A percentile compares a stretch with the other conserved stretches of the same genome.
These are phyloP conservation scores for Pseudocercospora vitis DNA, from an alignment of 2,329 filamentous ascomycete genomes.

Conservation along the genomic window DNA sequence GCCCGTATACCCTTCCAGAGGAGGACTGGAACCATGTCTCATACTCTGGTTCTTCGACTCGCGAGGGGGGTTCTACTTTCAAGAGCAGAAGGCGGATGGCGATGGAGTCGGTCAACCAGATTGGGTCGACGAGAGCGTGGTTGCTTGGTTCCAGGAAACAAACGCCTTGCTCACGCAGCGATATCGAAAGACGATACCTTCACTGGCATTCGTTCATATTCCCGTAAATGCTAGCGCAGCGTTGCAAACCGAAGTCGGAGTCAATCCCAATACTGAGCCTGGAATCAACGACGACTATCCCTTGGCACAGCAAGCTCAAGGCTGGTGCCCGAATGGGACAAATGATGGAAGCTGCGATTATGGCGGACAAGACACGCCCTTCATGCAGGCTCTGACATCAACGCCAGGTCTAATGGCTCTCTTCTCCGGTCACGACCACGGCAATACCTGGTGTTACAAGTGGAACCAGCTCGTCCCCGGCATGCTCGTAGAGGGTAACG, in stretches of 20 bases:
- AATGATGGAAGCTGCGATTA: conserved; percentile 42
- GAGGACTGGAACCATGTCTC: conserved; percentile 45
- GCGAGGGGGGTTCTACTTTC: conserved; percentile 56
- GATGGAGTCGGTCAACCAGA: conserved; percentile 39
- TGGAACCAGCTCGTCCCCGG: conserved; percentile 33
- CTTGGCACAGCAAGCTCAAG: conserved; percentile 45
- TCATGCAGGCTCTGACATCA: conserved; percentile 61
- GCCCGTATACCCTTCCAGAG: conserved; percentile 48
- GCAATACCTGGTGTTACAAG: conserved; percentile 38
- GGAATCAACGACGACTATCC: conserved; percentile 49
- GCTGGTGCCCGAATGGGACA: conserved; percentile 37
- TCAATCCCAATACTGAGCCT: conserved; percentile 46
- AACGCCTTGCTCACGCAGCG: conserved; percentile 17
- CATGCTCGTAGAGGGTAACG: conserved; percentile 34
- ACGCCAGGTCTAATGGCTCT: conserved; percentile 58
- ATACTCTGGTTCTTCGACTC: conserved; percentile 74
- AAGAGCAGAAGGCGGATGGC: conserved; percentile 41
- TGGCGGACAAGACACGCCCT: conserved; percentile 55
- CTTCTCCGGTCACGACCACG: conserved; percentile 67
- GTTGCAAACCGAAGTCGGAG: conserved; percentile 44
- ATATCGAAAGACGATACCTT: conserved; percentile 43
- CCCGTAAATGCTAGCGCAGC: conserved; percentile 46
- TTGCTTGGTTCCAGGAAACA: conserved; percentile 48
- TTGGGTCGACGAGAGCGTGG: conserved; percentile 49
- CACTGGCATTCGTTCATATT: conserved; percentile 58